Conservation (phyloP, 257 asterid species). For the Capsicum baccatum region DNA sequence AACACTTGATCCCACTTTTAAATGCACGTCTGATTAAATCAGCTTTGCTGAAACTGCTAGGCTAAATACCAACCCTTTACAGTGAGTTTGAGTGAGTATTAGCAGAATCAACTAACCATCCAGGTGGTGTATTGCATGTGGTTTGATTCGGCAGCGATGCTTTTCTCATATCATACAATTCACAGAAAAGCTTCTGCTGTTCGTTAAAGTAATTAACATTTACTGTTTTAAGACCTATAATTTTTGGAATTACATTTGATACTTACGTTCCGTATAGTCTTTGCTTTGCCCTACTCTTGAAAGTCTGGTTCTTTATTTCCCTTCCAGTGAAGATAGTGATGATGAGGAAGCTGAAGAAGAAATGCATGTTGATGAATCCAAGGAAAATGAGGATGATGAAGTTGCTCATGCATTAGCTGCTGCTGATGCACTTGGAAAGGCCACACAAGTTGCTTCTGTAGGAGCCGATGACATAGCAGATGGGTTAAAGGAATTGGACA, state of each 20-base stretch:
- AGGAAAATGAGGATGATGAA: constrained; percentile 56
- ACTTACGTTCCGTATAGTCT: background rate
- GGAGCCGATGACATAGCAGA: constrained; percentile 62
- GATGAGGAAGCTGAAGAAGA: constrained; percentile 53
- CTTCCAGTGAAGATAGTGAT: constrained; percentile 55
- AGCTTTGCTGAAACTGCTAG: background rate
- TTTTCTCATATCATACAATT: background rate
- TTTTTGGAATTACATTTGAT: background rate
- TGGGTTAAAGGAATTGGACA: constrained; percentile 72
- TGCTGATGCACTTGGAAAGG: constrained; percentile 71
- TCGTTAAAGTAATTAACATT: background rate
- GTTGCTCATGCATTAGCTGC: constrained; percentile 71
- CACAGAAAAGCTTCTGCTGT: background rate
- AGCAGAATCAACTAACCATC: too few relatives aligned
- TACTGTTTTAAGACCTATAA: background rate
- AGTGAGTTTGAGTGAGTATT: too few relatives aligned
- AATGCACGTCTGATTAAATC: too few relatives aligned
- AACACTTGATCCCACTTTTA: too few relatives aligned
- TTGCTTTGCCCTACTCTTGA: background rate
- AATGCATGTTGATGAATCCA: constrained; percentile 51
- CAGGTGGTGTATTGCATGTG: too few relatives aligned
- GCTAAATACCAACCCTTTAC: background rate
- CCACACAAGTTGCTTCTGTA: constrained; percentile 40
- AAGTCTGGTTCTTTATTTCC: background rate
- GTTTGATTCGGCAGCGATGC: too few relatives aligned